A percentile compares a stretch with the other conserved stretches of the same genome.
These are phyloP conservation scores for Hysterangium stoloniferum DNA, from an alignment of 768 basidiomycete genomes.

Conservation along the genomic window DNA sequence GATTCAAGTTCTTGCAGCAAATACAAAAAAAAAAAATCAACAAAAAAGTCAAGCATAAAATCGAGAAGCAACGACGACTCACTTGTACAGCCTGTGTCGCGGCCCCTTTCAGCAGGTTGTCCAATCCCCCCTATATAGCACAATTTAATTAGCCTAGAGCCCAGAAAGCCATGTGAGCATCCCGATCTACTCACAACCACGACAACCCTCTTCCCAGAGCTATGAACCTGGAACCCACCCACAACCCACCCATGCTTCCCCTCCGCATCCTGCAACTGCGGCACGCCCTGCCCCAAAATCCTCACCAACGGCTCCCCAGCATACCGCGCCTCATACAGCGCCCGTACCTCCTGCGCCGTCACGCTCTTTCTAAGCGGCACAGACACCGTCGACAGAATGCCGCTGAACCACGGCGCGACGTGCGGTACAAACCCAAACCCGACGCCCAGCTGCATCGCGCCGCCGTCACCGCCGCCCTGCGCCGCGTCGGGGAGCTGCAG, in stretches of 20 bases:
- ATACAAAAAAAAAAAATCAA: slow-evolving; percentile 2
- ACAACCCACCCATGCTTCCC: slow-evolving; percentile 83
- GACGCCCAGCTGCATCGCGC: slow-evolving; percentile 36
- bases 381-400: slow-evolving; percentile 82
- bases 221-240: slow-evolving; percentile 92
- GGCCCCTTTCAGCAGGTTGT: slow-evolving; percentile 95
- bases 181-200: slow-evolving; percentile 60
- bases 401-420: slow-evolving; percentile 93
- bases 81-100: slow-evolving; percentile 98
- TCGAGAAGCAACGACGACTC: slow-evolving; percentile 19
- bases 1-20: slow-evolving; percentile 68
- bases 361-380: slow-evolving; percentile 67
- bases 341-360: slow-evolving; percentile 62
- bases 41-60: background rate
- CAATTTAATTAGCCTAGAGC: background rate
- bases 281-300: slow-evolving; percentile 55
- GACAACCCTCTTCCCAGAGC: slow-evolving; percentile 81
- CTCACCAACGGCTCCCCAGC: slow-evolving; percentile 62
- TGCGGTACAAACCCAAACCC: slow-evolving; percentile 86
- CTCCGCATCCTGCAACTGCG: slow-evolving; percentile 66
- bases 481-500: slow-evolving; percentile 36
- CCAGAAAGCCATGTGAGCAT: background rate
- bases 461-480: slow-evolving; percentile 11
- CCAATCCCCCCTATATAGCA: slow-evolving; percentile 71
- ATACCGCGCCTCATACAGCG: slow-evolving; percentile 76